Percentiles rank a stretch among this genome's conserved stretches.
Conservation (phyloP, 192 early-diverging fungal genomes). For the Coemansia sp. region DNA sequence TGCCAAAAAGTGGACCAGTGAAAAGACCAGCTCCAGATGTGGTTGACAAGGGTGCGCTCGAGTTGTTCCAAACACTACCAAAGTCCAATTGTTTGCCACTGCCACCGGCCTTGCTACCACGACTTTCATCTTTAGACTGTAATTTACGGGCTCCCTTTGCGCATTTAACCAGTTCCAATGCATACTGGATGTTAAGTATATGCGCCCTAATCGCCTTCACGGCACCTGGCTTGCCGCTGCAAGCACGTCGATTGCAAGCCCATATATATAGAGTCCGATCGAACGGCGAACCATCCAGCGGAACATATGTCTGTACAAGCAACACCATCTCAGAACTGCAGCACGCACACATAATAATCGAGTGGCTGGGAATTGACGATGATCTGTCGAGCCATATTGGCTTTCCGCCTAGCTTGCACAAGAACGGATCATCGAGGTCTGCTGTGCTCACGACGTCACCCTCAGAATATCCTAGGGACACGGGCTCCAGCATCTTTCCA, state of each 20-base stretch:
- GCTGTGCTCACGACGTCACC: slow-evolving; percentile 18
- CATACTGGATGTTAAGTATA: slow-evolving; percentile 63
- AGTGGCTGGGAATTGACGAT: slow-evolving; percentile 21
- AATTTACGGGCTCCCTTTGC: slow-evolving; percentile 11
- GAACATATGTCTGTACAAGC: slow-evolving; percentile 73
- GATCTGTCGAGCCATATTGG: slow-evolving; percentile 40
- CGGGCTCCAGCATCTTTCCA: background rate
- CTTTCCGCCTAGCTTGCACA: slow-evolving; percentile 35
- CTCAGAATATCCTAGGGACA: slow-evolving; percentile 39
- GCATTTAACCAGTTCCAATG: slow-evolving; percentile 56
- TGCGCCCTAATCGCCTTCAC: slow-evolving; percentile 65
- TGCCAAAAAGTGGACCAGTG: slow-evolving; percentile 31
- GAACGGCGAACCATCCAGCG: slow-evolving; percentile 66
- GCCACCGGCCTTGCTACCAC: background rate
- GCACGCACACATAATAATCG: slow-evolving; percentile 48
- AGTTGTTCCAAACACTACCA: slow-evolving; percentile 46
- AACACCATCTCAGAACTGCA: slow-evolving; percentile 67
- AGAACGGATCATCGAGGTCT: slow-evolving; percentile 22
- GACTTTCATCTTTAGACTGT: background rate
- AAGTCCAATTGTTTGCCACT: slow-evolving; percentile 24
- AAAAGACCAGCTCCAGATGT: slow-evolving; percentile 10
- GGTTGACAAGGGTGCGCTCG: background rate
- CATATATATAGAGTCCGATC: slow-evolving; percentile 79
- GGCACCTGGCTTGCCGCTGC: slow-evolving; percentile 65
- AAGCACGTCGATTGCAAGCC: slow-evolving; percentile 75